Conservation (phyloP, 768 basidiomycete species). For the Daedalea quercina region DNA sequence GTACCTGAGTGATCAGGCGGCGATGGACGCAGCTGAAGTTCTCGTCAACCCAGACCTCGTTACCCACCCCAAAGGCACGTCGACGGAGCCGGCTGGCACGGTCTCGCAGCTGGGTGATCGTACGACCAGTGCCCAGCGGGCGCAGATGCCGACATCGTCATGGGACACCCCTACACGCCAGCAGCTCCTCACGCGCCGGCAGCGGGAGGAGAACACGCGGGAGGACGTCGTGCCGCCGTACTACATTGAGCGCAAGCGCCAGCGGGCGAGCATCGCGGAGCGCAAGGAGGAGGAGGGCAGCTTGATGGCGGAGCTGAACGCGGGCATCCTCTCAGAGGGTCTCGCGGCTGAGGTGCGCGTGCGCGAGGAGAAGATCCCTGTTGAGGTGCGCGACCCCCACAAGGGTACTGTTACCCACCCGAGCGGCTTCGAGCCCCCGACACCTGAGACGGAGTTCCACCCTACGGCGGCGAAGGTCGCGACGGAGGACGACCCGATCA, state of each 20-base stretch:
- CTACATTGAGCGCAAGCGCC: conserved; percentile 20
- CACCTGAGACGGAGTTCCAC: conserved; percentile 20
- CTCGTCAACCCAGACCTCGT: background rate
- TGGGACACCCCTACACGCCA: conserved; percentile 11
- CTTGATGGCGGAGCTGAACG: conserved; percentile 21
- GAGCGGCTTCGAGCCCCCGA: conserved; percentile 22
- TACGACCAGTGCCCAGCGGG: conserved; percentile 4
- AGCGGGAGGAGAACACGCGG: conserved; percentile 7
- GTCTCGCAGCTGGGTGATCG: background rate
- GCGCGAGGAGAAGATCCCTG: conserved; percentile 23
- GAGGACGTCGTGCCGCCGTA: conserved; percentile 14
- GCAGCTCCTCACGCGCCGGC: background rate
- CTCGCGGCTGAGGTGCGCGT: conserved; percentile 18
- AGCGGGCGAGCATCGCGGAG: conserved; percentile 15
- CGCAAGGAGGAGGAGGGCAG: conserved; percentile 20
- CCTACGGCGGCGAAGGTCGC: conserved; percentile 14
- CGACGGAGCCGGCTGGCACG: background rate
- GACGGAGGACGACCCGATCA: background rate
- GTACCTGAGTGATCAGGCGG: background rate
- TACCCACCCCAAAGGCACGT: conserved; percentile 1
- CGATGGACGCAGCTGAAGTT: background rate
- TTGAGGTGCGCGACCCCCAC: conserved; percentile 14
- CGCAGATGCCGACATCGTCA: conserved; percentile 11
- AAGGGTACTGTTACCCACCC: conserved; percentile 15
- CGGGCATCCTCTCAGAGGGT: conserved; percentile 19